Conservation (phyloP, 2,329 filamentous ascomycete species). For the Penicillium janthinellum region DNA sequence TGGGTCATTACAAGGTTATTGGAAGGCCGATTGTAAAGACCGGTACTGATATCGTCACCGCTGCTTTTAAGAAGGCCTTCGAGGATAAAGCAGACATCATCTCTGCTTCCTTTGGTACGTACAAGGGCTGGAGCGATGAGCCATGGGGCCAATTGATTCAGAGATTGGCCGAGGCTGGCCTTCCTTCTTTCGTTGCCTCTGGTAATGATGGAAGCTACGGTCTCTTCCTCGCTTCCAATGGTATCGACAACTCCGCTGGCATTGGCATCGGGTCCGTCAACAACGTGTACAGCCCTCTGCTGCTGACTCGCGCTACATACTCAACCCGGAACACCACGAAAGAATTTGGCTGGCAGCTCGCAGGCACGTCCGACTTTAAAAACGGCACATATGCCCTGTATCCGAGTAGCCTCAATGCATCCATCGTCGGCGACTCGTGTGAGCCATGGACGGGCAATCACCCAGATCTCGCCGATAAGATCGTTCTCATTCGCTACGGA, state of each 20-base stretch:
- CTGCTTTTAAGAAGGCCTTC: conserved; percentile 62
- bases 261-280: conserved; percentile 51
- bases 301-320: conserved; percentile 30
- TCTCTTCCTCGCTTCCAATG: conserved; percentile 13
- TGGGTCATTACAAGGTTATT: conserved; percentile 62
- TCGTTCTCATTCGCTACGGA: conserved; percentile 64
- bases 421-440: conserved; percentile 33
- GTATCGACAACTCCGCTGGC: conserved; percentile 8
- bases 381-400: conserved; percentile 52
- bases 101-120: conserved; percentile 37
- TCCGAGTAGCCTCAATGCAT: conserved; percentile 54
- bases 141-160: conserved; percentile 16
- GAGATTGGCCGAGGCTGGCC: conserved; percentile 6
- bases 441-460: conserved; percentile 43
- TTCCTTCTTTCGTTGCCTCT: conserved; percentile 10
- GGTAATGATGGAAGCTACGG: conserved; percentile 12
- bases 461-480: conserved; percentile 58
- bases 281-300: conserved; percentile 35
- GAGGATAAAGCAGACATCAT: conserved; percentile 55
- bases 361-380: conserved; percentile 35
- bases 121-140: conserved; percentile 37
- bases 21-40: conserved; percentile 19
- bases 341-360: conserved; percentile 39
- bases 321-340: conserved; percentile 29
- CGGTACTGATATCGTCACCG: conserved; percentile 59